Conservation (phyloP, 805 yeast genomes). For the Myxozyma lipomycoides region DNA sequence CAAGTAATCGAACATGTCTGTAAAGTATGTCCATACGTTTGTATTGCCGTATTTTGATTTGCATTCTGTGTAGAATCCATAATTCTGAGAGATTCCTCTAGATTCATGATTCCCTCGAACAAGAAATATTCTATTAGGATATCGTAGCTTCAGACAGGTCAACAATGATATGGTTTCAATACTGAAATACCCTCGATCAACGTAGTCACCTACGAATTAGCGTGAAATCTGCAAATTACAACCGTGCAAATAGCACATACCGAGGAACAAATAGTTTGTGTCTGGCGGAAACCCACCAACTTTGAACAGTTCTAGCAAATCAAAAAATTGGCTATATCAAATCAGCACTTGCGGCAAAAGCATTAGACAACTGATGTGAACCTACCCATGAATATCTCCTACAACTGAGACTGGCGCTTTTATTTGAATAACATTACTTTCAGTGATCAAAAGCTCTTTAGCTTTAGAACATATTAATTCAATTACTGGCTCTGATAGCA, state of each 20-base stretch:
- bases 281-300: constrained; percentile 93
- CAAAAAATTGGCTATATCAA: constrained; percentile 72
- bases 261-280: constrained; percentile 87
- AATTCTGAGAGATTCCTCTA: constrained; percentile 92
- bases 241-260: constrained; percentile 4
- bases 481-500: constrained; percentile 66
- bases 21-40: constrained; percentile 81
- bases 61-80: constrained; percentile 95
- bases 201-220: constrained; percentile 62
- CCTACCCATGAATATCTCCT: constrained; percentile 84
- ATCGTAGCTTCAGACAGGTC: constrained; percentile 77
- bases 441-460: constrained; percentile 73
- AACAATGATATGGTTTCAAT: constrained; percentile 87
- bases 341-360: not conserved
- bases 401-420: constrained; percentile 88
- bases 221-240: not conserved
- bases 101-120: constrained; percentile 96
- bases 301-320: constrained; percentile 82
- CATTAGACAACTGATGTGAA: not conserved
- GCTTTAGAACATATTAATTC: constrained; percentile 72
- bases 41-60: constrained; percentile 78
- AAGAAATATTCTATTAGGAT: constrained; percentile 76
- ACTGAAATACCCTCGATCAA: constrained; percentile 89
- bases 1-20: constrained; percentile 88
- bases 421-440: constrained; percentile 82